Base-by-base conservation (phyloP, 352 stramenopile genomes). In the Phytophthora syringae region DNA sequence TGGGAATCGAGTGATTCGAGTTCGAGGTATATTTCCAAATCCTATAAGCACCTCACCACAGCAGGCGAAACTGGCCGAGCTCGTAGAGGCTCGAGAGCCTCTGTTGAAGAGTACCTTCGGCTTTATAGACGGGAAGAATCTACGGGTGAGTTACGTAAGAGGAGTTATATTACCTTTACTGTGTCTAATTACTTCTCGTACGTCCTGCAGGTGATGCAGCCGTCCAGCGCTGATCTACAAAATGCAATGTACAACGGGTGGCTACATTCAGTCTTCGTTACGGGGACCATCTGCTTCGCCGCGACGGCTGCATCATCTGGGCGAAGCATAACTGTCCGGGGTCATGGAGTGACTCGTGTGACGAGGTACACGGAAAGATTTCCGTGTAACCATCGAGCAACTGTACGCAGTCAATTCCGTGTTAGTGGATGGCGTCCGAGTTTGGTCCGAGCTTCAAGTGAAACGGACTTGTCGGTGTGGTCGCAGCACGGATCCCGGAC, bases 321-420 rank as follows among this genome's bases (percentile, higher is more conserved):
- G 39, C 20, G 27, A 52, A 13, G 37, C 66, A 57, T 60, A 62
- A 32, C 59, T 74, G 44, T 64, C 66, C 10, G 54, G 42, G 7
- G 51, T 39, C 32, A 16, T 39, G 32, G 32, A 39, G 12, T 9
- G 32, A 39, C 32, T 39, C n/a, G n/a, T n/a, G n/a, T n/a, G n/a
- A n/a, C n/a, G n/a, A n/a, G n/a, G n/a, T n/a, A n/a, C n/a, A n/a
- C n/a, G n/a, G n/a, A n/a, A n/a, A n/a, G n/a, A n/a, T n/a, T n/a
- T n/a, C n/a, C n/a, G n/a, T n/a, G n/a, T n/a, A n/a, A n/a, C n/a
- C n/a, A n/a, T n/a, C n/a, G n/a, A n/a, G n/a, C n/a, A n/a, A n/a
- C n/a, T n/a, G n/a, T n/a, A n/a, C n/a, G n/a, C n/a, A n/a, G n/a
- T n/a, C n/a, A n/a, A n/a, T n/a, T n/a, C n/a, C n/a, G n/a, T n/a